phyloP scores from a whole-genome alignment of 2,329 filamentous ascomycete genomes.

The Fusarium chaquense region DNA sequence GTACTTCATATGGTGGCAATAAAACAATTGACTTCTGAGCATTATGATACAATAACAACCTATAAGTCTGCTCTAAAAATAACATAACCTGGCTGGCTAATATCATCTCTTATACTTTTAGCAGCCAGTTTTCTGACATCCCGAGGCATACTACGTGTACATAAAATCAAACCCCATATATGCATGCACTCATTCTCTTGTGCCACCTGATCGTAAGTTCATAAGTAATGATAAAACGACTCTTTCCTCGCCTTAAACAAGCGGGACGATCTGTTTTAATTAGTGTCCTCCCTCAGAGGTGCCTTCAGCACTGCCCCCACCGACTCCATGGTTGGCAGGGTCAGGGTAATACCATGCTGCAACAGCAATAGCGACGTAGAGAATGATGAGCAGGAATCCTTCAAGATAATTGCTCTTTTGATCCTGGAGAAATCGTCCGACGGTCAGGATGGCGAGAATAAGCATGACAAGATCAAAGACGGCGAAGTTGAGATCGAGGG shows the following conservation, averaged over 20 bases:
- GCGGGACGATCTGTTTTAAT: background rate
- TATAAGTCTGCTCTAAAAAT: background rate
- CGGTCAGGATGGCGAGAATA: slow-evolving; percentile 85
- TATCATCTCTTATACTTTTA: background rate
- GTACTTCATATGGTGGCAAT: background rate
- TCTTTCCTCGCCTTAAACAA: background rate
- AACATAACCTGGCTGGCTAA: background rate
- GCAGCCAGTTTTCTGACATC: background rate
- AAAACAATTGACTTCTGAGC: background rate
- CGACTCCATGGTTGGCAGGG: slow-evolving; percentile 38
- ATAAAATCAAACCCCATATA: background rate
- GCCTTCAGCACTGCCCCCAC: slow-evolving; percentile 2
- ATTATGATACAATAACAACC: background rate
- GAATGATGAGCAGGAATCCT: slow-evolving; percentile 80
- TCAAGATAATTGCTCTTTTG: slow-evolving; percentile 93
- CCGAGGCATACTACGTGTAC: background rate
- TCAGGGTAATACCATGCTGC: slow-evolving; percentile 70
- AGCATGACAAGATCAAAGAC: slow-evolving; percentile 87
- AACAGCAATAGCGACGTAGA: slow-evolving; percentile 71
- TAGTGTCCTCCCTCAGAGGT: slow-evolving; percentile 30
- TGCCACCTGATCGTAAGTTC: slow-evolving; percentile 22
- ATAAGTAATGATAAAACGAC: slow-evolving; percentile 1
- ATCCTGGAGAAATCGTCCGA: slow-evolving; percentile 88
- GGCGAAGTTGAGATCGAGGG: slow-evolving; percentile 86
- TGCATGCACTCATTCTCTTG: slow-evolving; percentile 2